Evolutionary conservation across 1,284 basidiomycete genomes (phyloP), one percentile per base, ranked within the genome.

Genomic region (Cutaneotrichosporon arboriforme): DNA sequence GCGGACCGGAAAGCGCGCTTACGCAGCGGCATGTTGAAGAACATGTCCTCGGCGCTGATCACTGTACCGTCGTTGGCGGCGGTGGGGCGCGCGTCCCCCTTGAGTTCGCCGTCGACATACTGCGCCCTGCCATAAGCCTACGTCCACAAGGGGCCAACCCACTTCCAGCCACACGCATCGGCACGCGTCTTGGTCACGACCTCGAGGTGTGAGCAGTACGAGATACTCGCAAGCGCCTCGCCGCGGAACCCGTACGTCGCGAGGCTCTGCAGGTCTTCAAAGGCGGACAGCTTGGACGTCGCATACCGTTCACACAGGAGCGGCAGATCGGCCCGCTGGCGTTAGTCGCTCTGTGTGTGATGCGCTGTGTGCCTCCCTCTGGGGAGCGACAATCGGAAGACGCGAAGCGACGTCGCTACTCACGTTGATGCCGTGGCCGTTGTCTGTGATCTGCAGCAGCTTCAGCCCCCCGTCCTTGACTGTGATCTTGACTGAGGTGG

Each of bases 401-500:
- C 8, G 15, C 36, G 13, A 38, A 31, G n/a, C 17, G 43, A 17
- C 26, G n/a, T n/a, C n/a, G n/a, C 20, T 3, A 55, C 82, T 65
- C 62, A 91, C 90, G 41, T 86, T 81, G 63, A 99, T 96, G 1
- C 94, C 94, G 70, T 83, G 88, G 0, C 94, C 96, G 66, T 98
- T 97, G 70, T 99, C 96, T 65, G 92, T 88, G 49, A 98, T 96
- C 74, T 97, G 92, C 22, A 98, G 81, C 43, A 93, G 78, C 72
- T 96, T 98, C 77, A 98, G 78, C 0, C 96, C 96, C 1, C 96
- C 96, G 54, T 98, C 94, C 73, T 96, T 97, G 61, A 94, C 81
- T 0, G 85, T 88, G 50, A 98, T 79, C 44, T 86, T 85, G 66
- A 98, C 91, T 0, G 84, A 84, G 0, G 88, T 94, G 23, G 92